A percentile compares a stretch with the other conserved stretches of the same genome.
Evolutionary conservation across 805 yeast species (phyloP).

Genomic region (Saccharomycopsis amapae): DNA sequence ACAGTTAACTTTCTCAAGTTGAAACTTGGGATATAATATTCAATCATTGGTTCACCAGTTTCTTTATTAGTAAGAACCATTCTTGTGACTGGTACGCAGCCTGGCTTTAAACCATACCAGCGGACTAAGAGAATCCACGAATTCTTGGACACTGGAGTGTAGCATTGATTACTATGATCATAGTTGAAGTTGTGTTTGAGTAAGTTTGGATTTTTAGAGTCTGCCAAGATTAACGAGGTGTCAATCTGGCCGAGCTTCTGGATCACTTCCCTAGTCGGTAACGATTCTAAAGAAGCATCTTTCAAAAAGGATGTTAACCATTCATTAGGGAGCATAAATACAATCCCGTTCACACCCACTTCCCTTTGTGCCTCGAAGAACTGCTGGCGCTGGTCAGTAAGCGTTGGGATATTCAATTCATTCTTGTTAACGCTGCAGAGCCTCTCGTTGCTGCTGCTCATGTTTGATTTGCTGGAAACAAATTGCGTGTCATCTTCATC

Average conservation of each 20-base stretch:
- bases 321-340: constrained; percentile 6
- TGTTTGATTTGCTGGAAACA: no score
- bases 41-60: constrained; percentile 1
- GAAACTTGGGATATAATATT: constrained; percentile 8
- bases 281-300: constrained; percentile 1
- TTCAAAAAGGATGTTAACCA: constrained; percentile 6
- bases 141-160: background rate
- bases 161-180: constrained; percentile 7
- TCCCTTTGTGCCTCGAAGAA: background rate
- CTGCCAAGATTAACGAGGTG: constrained; percentile 7
- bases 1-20: constrained; percentile 5
- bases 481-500: no score
- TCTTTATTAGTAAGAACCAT: background rate
- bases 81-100: constrained; percentile 9
- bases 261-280: background rate
- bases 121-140: constrained; percentile 1
- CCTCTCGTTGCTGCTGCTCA: no score
- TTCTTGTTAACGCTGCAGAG: no score
- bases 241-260: constrained; percentile 10
- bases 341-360: background rate
- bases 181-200: constrained; percentile 9
- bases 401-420: background rate
- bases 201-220: constrained; percentile 7
- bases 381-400: background rate
- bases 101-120: constrained; percentile 14